Conservation (phyloP, 208 protist species). For the Leishmania tropica region DNA sequence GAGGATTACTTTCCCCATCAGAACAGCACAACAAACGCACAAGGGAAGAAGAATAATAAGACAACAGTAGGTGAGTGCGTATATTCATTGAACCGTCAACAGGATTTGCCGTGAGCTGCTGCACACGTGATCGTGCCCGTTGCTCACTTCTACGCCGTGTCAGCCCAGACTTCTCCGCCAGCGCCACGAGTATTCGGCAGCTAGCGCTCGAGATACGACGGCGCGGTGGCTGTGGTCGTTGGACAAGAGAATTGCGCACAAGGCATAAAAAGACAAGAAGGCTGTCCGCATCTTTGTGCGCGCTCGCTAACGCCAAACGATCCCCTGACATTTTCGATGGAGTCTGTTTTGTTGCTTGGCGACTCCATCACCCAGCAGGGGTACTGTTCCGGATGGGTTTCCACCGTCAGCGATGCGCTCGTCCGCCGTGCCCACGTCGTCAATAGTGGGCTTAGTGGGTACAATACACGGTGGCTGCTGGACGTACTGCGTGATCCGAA, state of each 20-base stretch:
- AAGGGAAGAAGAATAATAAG: background rate
- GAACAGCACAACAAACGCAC: background rate
- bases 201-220: no score
- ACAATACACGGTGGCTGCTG: slow-evolving; percentile 61
- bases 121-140: background rate
- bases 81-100: background rate
- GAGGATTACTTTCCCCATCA: background rate
- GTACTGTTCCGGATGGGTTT: slow-evolving; percentile 47
- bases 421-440: slow-evolving; percentile 52
- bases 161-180: background rate
- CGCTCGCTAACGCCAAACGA: background rate
- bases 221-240: background rate
- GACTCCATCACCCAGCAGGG: slow-evolving; percentile 61
- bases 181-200: no score
- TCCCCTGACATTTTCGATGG: slow-evolving; percentile 11
- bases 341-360: slow-evolving; percentile 47
- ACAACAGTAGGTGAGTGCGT: background rate
- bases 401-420: slow-evolving; percentile 41
- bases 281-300: background rate
- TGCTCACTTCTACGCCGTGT: background rate
- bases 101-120: background rate
- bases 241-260: no score
- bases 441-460: slow-evolving; percentile 67
- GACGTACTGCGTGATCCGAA: slow-evolving; percentile 33
- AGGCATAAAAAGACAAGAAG: background rate